Conservation (phyloP, 441 rosid species). For the Aquilaria agallochum region DNA sequence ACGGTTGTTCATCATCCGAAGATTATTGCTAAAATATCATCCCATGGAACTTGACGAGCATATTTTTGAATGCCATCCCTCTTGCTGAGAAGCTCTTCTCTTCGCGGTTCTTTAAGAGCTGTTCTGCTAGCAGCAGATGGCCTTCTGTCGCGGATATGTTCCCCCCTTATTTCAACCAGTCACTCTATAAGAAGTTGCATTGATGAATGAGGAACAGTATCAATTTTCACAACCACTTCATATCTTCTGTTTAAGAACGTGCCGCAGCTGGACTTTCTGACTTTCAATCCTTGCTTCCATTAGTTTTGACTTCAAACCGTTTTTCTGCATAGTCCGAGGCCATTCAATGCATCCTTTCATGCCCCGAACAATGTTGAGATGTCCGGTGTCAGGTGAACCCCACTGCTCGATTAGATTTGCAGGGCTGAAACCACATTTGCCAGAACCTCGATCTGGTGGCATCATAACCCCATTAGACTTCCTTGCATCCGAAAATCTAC, state of each 20-base stretch:
- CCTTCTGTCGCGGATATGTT: conserved; percentile 4
- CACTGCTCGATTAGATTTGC: conserved; percentile 54
- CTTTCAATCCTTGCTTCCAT: conserved; percentile 81
- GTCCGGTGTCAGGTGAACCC: conserved; percentile 70
- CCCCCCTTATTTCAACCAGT: conserved; percentile 24
- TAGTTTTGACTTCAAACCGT: conserved; percentile 81
- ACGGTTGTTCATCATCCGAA: no score
- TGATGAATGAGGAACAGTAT: conserved; percentile 3
- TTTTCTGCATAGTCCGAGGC: conserved; percentile 77
- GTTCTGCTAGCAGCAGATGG: conserved; percentile 9
- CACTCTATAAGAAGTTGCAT: conserved; percentile 6
- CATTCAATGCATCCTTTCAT: conserved; percentile 96
- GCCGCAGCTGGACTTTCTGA: conserved; percentile 75
- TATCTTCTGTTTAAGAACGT: conserved; percentile 82
- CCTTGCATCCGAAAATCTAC: conserved; percentile 44
- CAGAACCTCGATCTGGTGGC: conserved; percentile 53
- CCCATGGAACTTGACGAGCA: no score
- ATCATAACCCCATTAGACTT: conserved; percentile 41
- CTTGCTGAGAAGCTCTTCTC: conserved; percentile 3
- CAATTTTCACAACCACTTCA: conserved; percentile 9
- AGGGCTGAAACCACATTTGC: conserved; percentile 53
- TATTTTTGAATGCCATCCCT: no score
- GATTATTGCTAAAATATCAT: no score
- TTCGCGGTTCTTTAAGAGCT: conserved; percentile 3
- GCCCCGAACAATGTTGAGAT: conserved; percentile 42